Conservation (phyloP, 2,329 filamentous ascomycete genomes). For the Apiospora pterosperma region DNA sequence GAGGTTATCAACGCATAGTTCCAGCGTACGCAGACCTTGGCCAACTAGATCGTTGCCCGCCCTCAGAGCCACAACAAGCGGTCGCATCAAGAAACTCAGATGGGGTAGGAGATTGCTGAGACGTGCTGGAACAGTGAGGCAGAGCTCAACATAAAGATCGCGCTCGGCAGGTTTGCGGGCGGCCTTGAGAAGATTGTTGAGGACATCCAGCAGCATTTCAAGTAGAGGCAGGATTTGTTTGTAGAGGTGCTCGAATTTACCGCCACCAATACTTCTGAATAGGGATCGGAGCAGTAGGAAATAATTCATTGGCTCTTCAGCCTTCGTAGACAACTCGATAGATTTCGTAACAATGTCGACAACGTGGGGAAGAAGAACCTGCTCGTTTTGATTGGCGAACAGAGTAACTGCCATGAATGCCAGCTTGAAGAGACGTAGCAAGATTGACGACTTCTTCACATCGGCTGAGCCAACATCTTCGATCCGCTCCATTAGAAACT, state of each 20-base stretch:
- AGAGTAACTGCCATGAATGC: slow-evolving; percentile 99
- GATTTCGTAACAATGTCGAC: slow-evolving; percentile 97
- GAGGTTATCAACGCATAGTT: slow-evolving; percentile 96
- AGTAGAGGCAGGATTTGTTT: slow-evolving; percentile 95
- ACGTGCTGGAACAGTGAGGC: slow-evolving; percentile 89
- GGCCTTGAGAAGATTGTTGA: slow-evolving; percentile 90
- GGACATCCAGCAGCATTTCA: slow-evolving; percentile 95
- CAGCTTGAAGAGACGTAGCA: slow-evolving; percentile 92
- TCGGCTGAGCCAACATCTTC: slow-evolving; percentile 91
- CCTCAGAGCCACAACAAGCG: slow-evolving; percentile 89
- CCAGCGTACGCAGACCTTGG: slow-evolving; percentile 87
- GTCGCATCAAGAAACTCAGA: slow-evolving; percentile 93
- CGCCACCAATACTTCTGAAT: slow-evolving; percentile 94
- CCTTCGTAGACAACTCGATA: slow-evolving; percentile 91
- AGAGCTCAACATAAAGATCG: slow-evolving; percentile 95
- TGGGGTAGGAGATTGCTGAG: slow-evolving; percentile 94
- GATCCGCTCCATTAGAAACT: slow-evolving; percentile 96
- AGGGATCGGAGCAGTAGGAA: slow-evolving; percentile 89
- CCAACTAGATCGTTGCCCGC: slow-evolving; percentile 92
- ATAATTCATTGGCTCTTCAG: slow-evolving; percentile 98
- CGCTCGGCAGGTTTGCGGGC: slow-evolving; percentile 87
- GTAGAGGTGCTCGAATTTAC: slow-evolving; percentile 95
- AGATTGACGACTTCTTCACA: slow-evolving; percentile 86
- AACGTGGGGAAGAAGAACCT: slow-evolving; percentile 91
- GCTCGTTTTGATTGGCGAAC: slow-evolving; percentile 92